phyloP scores from a whole-genome alignment of 305 asterid species.

The Fraxinus dipetala region DNA sequence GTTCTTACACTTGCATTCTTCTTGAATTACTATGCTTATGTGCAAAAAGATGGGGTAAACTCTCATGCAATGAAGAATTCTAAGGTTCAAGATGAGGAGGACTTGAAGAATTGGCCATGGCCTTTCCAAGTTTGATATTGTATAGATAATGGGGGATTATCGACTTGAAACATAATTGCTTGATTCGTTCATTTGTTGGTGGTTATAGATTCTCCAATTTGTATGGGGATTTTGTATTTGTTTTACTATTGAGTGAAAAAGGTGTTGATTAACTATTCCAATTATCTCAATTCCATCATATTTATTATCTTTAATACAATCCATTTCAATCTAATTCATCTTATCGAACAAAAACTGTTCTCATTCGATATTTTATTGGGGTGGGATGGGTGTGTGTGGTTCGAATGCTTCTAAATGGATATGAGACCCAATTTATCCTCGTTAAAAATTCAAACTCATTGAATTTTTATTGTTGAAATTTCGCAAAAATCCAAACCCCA shows the following conservation, averaged over 20 bases:
- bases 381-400: background rate
- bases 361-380: background rate
- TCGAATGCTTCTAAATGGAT: background rate
- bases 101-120: constrained; percentile 90
- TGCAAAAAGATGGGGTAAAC: constrained; percentile 31
- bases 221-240: background rate
- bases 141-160: constrained; percentile 23
- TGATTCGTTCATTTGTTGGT: background rate
- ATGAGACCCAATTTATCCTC: background rate
- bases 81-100: constrained; percentile 61
- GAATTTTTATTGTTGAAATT: background rate
- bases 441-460: background rate
- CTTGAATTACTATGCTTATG: constrained; percentile 67
- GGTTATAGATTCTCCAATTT: background rate
- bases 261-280: background rate
- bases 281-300: background rate
- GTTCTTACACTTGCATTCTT: constrained; percentile 79
- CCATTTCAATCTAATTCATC: background rate
- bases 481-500: background rate
- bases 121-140: constrained; percentile 65
- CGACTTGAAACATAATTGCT: constrained; percentile 20
- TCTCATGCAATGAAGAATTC: constrained; percentile 15
- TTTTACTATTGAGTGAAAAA: background rate
- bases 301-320: background rate
- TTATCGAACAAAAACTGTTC: background rate